Evolutionary conservation across 108 stramenopile species (phyloP).

Genomic region (Aurantiochytrium sp.): DNA sequence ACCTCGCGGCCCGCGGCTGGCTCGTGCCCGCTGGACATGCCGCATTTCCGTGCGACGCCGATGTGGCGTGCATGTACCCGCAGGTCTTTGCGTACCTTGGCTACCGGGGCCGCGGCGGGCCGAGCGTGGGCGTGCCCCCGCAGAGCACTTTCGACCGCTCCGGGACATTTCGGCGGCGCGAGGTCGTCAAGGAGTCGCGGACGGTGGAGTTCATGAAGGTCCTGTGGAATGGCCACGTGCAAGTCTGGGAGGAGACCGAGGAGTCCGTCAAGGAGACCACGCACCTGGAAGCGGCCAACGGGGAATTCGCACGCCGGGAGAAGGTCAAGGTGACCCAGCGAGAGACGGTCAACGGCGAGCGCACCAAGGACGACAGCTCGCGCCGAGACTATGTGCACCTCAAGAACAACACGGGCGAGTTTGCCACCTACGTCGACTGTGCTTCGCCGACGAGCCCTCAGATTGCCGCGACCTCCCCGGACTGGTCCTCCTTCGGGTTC

Average conservation of each 20-base stretch:
- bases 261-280: conserved; percentile 17
- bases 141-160: conserved; percentile 15
- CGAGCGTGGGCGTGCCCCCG: neutral
- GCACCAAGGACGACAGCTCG: neutral
- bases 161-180: conserved; percentile 12
- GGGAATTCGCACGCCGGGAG: neutral
- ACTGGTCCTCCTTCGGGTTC: neutral
- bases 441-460: neutral
- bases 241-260: conserved; percentile 23
- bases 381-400: conserved; percentile 15
- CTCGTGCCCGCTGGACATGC: neutral
- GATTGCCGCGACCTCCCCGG: neutral
- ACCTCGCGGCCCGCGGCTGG: neutral
- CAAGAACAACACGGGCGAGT: neutral
- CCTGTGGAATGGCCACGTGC: neutral
- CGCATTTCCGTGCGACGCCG: neutral
- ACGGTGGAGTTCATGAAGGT: conserved; percentile 19
- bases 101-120: neutral
- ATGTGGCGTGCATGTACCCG: conserved; percentile 15
- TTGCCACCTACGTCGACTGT: neutral
- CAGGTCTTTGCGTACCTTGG: conserved; percentile 25
- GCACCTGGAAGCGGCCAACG: neutral
- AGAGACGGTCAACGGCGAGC: neutral
- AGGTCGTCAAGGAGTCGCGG: neutral
- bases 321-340: neutral